These are phyloP conservation scores for Exophiala viscosa DNA, from an alignment of 2,329 filamentous ascomycete genomes.

Conservation along the genomic window DNA sequence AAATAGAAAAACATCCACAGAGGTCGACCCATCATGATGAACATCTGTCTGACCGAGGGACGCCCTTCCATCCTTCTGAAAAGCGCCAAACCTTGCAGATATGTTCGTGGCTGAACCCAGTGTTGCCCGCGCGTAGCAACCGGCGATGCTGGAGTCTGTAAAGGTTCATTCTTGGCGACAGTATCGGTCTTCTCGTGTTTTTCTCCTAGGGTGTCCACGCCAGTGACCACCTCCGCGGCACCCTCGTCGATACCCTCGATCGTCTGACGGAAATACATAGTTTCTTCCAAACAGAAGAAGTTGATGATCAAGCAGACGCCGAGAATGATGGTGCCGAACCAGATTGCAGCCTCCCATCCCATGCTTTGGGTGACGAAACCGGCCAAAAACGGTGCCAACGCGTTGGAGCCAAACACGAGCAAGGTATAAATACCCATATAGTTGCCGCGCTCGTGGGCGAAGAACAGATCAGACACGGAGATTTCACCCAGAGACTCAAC, in stretches of 20 bases:
- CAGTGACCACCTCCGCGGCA: background rate
- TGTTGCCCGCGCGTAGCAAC: background rate
- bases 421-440: slow-evolving; percentile 23
- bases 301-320: slow-evolving; percentile 49
- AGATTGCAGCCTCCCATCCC: slow-evolving; percentile 44
- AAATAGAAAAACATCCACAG: slow-evolving; percentile 30
- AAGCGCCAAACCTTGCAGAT: slow-evolving; percentile 18
- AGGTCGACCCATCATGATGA: slow-evolving; percentile 21
- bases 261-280: slow-evolving; percentile 49
- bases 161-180: background rate
- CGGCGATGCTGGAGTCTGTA: background rate
- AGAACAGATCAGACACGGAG: slow-evolving; percentile 44
- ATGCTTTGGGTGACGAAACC: slow-evolving; percentile 23
- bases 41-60: slow-evolving; percentile 8
- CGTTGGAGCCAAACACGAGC: slow-evolving; percentile 19
- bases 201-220: background rate
- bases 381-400: slow-evolving; percentile 37
- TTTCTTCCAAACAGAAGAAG: slow-evolving; percentile 61
- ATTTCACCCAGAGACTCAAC: slow-evolving; percentile 50
- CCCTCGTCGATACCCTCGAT: slow-evolving; percentile 32
- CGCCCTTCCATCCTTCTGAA: slow-evolving; percentile 6
- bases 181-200: background rate
- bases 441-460: slow-evolving; percentile 24
- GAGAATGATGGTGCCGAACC: slow-evolving; percentile 54
- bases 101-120: slow-evolving; percentile 5